These are phyloP conservation scores for Aspergillus cavernicola DNA, from an alignment of 495 filamentous ascomycete species.

Conservation along the genomic window DNA sequence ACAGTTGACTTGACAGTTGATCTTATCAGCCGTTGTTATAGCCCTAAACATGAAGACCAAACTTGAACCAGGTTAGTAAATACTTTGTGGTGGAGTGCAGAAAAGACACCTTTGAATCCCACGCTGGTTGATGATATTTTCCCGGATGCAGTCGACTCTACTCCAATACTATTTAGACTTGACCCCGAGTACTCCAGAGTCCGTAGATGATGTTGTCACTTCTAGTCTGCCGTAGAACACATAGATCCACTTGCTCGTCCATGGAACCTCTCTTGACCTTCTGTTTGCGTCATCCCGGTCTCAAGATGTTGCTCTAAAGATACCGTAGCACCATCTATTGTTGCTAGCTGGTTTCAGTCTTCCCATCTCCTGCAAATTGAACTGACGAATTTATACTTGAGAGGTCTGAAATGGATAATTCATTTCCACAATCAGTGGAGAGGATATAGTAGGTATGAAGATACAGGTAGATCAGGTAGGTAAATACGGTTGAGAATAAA, in stretches of 20 bases:
- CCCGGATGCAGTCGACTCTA: conserved; percentile 15
- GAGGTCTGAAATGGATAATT: neutral
- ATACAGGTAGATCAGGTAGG: neutral
- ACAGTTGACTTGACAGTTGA: neutral
- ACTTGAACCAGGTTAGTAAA: no score
- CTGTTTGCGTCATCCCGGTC: conserved; percentile 18
- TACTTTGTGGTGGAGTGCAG: no score
- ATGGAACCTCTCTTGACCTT: neutral
- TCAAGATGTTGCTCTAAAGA: neutral
- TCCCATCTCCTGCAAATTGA: no score
- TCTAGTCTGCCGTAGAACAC: no score
- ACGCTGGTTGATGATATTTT: conserved; percentile 12
- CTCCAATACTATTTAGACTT: no score
- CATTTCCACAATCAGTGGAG: conserved; percentile 9
- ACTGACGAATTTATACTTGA: no score
- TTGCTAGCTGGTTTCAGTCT: no score
- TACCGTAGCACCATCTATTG: neutral
- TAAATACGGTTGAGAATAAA: conserved; percentile 21
- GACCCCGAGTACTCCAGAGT: no score
- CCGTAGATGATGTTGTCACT: no score
- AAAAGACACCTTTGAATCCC: conserved; percentile 7
- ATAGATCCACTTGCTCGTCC: neutral
- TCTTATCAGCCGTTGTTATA: conserved; percentile 9
- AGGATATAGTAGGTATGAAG: conserved; percentile 11
- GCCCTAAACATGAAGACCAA: neutral